Base-by-base conservation (phyloP, 2,329 filamentous ascomycete genomes). In the Venturia aucupariae region DNA sequence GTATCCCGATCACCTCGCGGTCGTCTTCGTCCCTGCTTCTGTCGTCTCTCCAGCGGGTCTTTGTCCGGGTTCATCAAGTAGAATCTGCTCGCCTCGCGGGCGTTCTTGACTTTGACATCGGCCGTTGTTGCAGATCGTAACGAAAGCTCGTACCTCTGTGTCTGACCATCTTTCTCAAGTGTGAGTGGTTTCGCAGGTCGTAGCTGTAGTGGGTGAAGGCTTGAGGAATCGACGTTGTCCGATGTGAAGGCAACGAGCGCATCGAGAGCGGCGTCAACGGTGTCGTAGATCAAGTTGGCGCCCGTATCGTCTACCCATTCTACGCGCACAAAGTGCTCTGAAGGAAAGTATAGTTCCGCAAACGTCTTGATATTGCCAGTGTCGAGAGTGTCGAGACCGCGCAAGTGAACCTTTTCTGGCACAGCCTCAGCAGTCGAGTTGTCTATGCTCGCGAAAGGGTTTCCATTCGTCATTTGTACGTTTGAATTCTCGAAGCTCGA, bases 291-390 rank as follows among this genome's bases (percentile, higher is more conserved):
- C 63, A 97, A 80, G 73, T 97, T 97, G 67, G 91, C 90, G 0
- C 91, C 93, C 7, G 85, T 87, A 75, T 99, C 94, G 74, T 97
- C 90, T 68, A 99, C 91, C 94, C 94, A 99, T 77, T 97, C 92
- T 67, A 97, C 81, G 62, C 78, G 72, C 64, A 81, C 79, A n/a
- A 75, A 74, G 62, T 78, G 72, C 64, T 81, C 79, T 17, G 75
- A 73, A 42, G 81, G 77, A 71, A 84, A 91, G 74, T 94, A 84
- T 67, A 90, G 82, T 61, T 80, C 77, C 10, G 90, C 84, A 70
- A 92, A 97, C 67, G 90, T 82, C 60, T 80, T 76, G 10, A 90
- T 84, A 70, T 92, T 97, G 66, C 83, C 80, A 35, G 92, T 92
- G 39, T 88, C 90, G 72, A 97, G 80, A 54, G 88, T 85, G 71